These are phyloP conservation scores for Iris macrosiphon DNA, from an alignment of 106 monocot species.

Conservation along the genomic window DNA sequence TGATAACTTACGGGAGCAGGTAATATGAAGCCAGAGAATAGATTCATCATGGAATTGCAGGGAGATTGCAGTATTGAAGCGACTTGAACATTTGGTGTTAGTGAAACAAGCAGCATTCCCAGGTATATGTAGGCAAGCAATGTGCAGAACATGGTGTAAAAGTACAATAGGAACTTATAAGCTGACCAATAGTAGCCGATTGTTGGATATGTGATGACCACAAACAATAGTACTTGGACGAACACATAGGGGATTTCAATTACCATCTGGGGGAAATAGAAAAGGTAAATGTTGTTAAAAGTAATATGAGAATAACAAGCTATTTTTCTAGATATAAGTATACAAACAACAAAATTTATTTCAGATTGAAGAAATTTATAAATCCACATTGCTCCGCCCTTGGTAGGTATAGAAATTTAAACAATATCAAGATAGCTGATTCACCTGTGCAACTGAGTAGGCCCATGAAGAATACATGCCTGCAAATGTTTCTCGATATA, in stretches of 20 bases:
- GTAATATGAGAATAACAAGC: no score
- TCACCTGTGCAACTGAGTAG: conserved; percentile 33
- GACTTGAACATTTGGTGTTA: conserved; percentile 19
- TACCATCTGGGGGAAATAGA: conserved; percentile 8
- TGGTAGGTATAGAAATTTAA: no score
- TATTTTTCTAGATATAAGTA: no score
- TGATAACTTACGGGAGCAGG: conserved; percentile 42
- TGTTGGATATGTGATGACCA: conserved; percentile 20
- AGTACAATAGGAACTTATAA: conserved; percentile 26
- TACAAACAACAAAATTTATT: no score
- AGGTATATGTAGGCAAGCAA: conserved; percentile 21
- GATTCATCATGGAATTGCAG: conserved; percentile 14
- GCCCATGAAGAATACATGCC: conserved; percentile 45
- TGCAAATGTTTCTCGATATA: conserved; percentile 30
- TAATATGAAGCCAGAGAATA: conserved; percentile 56
- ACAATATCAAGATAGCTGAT: not conserved
- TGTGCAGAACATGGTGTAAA: conserved; percentile 28
- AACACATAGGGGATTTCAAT: conserved; percentile 31
- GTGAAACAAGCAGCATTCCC: conserved; percentile 25
- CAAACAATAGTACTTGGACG: conserved; percentile 12
- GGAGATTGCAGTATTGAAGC: conserved; percentile 18
- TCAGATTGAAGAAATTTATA: no score
- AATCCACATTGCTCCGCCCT: no score
- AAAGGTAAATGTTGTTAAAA: not conserved
- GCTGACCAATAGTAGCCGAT: conserved; percentile 23